phyloP scores from a whole-genome alignment of 306 rosid species.

The Alnus glutinosa region DNA sequence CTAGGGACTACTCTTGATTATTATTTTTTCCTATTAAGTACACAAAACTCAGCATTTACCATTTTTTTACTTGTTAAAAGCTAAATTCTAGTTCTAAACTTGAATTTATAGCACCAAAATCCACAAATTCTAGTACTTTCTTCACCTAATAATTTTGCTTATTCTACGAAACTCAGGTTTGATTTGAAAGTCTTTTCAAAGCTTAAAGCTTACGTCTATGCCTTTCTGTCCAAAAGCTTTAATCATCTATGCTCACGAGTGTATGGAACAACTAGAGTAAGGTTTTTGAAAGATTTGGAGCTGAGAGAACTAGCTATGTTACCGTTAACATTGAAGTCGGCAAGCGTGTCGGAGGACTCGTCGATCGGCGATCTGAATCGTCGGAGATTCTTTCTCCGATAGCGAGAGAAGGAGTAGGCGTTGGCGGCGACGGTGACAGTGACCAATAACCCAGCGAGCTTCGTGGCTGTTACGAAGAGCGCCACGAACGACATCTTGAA shows the following conservation, averaged over 20 bases:
- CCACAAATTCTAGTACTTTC: not conserved
- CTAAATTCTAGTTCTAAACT: not conserved
- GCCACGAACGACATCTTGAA: conserved; percentile 51
- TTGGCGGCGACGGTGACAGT: conserved; percentile 75
- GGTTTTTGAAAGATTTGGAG: not conserved
- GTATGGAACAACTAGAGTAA: not conserved
- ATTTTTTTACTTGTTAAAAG: not conserved
- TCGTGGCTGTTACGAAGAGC: conserved; percentile 67
- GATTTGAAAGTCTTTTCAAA: not conserved
- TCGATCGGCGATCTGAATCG: conserved; percentile 73
- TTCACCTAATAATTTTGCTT: not conserved
- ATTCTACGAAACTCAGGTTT: not conserved
- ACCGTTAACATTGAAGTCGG: conserved; percentile 63
- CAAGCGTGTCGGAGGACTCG: conserved; percentile 67
- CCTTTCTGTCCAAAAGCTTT: too few relatives aligned
- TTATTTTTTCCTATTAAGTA: too few relatives aligned
- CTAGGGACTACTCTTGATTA: too few relatives aligned
- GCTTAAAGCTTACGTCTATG: too few relatives aligned
- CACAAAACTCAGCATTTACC: not conserved
- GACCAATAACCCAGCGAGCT: conserved; percentile 68
- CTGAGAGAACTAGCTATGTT: not conserved
- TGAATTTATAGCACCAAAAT: not conserved
- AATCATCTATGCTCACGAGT: too few relatives aligned
- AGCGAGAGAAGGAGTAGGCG: conserved; percentile 68
- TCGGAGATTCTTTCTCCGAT: conserved; percentile 60